Conservation (phyloP, 768 basidiomycete species). For the Mycena albidolilacea region DNA sequence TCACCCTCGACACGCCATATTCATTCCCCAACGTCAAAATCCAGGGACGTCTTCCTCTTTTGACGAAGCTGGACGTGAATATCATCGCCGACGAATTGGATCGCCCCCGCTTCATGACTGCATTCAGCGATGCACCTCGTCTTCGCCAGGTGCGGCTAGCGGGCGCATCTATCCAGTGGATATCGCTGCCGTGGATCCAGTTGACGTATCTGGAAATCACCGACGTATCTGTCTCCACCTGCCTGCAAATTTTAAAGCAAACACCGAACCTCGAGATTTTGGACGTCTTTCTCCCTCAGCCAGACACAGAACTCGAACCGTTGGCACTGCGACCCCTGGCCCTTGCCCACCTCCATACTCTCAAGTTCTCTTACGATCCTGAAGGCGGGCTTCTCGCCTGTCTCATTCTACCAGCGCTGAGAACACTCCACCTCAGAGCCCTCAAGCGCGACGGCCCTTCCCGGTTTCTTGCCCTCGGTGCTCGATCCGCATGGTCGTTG, state of each 20-base stretch:
- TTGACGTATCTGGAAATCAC: slow-evolving; percentile 14
- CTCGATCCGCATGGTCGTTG: slow-evolving; percentile 10
- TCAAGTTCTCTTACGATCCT: not conserved
- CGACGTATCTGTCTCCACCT: not conserved
- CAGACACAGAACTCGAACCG: no score
- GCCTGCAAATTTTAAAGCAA: not conserved
- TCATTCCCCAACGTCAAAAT: not conserved
- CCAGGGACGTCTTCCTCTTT: not conserved
- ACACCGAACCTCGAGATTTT: slow-evolving; percentile 23
- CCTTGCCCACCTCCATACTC: slow-evolving; percentile 16
- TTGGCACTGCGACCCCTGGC: not conserved
- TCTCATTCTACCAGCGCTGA: slow-evolving; percentile 17
- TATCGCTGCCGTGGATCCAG: slow-evolving; percentile 31
- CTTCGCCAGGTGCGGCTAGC: slow-evolving; percentile 19
- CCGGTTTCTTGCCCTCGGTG: not conserved
- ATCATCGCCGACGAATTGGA: not conserved
- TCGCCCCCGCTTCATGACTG: not conserved
- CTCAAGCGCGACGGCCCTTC: not conserved
- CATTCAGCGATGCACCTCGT: slow-evolving; percentile 15
- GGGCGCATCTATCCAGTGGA: not conserved
- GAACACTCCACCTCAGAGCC: not conserved
- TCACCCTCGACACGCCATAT: slow-evolving; percentile 7
- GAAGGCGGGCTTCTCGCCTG: slow-evolving; percentile 9
- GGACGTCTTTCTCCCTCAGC: not conserved
- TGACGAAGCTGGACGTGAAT: slow-evolving; percentile 3